A percentile compares a stretch with the other conserved stretches of the same genome.
Conservation (phyloP, 345 rosid species). For the Euphorbia tirucalli region DNA sequence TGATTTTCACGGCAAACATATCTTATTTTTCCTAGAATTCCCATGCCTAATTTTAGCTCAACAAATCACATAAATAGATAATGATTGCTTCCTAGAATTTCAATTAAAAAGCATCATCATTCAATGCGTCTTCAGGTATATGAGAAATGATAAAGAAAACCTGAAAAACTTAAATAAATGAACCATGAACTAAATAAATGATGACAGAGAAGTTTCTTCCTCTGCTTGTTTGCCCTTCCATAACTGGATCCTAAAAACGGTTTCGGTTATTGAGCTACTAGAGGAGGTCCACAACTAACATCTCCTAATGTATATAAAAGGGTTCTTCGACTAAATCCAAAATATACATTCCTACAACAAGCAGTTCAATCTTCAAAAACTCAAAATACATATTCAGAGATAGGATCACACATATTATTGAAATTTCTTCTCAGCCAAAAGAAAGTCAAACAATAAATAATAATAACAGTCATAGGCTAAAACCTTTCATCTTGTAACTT, state of each 20-base stretch:
- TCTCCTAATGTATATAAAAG: not conserved
- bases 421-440: not conserved
- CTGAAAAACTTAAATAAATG: not conserved
- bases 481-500: constrained; percentile 90
- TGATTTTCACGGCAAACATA: not conserved
- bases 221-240: not conserved
- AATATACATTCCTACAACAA: not conserved
- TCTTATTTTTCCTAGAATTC: not conserved
- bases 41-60: not conserved
- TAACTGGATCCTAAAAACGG: not conserved
- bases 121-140: not conserved
- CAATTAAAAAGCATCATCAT: not conserved
- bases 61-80: not conserved
- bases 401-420: not conserved
- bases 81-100: not conserved
- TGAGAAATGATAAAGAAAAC: not conserved
- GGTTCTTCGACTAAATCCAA: not conserved
- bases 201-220: not conserved
- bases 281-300: not conserved
- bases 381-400: not conserved
- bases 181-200: not conserved
- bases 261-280: not conserved
- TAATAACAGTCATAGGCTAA: constrained; percentile 6
- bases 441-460: not conserved
- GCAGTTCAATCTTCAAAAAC: not conserved